These are phyloP conservation scores for Termitomyces sp. DNA, from an alignment of 768 basidiomycete species.

Conservation along the genomic window DNA sequence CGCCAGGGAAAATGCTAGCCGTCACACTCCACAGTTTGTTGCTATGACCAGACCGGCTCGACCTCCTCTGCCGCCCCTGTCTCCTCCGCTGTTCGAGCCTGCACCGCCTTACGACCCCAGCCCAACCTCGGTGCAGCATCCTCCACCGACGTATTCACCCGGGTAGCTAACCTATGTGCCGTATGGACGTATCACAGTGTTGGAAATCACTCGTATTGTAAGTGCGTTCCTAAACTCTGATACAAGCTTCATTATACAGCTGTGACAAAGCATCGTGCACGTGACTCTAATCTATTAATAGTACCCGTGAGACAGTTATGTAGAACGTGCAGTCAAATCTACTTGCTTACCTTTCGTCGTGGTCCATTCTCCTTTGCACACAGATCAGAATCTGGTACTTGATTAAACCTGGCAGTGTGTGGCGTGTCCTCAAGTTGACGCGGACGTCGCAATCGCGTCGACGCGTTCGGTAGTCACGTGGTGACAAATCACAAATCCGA, in stretches of 20 bases:
- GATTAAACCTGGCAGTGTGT: no score
- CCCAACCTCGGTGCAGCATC: constrained; percentile 6
- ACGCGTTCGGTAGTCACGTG: neutral
- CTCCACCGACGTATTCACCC: constrained; percentile 15
- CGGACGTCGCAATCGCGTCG: neutral
- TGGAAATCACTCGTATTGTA: no score
- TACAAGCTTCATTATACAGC: no score
- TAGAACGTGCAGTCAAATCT: no score
- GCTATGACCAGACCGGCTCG: neutral
- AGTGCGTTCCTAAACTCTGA: no score
- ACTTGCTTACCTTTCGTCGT: no score
- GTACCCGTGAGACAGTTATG: no score
- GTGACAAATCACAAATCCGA: neutral
- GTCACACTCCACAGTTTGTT: neutral
- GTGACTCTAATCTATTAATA: no score
- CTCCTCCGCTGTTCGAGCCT: constrained; percentile 8
- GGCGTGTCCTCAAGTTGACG: no score
- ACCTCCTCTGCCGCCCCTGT: neutral
- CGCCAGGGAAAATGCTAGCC: neutral
- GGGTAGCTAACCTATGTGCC: neutral
- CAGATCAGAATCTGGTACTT: no score
- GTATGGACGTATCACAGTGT: neutral
- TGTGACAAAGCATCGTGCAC: no score
- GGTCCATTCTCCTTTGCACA: no score
- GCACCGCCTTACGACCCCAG: constrained; percentile 12